A percentile compares a stretch with the other conserved stretches of the same genome.
Conservation (phyloP, 2,329 filamentous ascomycete species). For the Botryotinia globosa region DNA sequence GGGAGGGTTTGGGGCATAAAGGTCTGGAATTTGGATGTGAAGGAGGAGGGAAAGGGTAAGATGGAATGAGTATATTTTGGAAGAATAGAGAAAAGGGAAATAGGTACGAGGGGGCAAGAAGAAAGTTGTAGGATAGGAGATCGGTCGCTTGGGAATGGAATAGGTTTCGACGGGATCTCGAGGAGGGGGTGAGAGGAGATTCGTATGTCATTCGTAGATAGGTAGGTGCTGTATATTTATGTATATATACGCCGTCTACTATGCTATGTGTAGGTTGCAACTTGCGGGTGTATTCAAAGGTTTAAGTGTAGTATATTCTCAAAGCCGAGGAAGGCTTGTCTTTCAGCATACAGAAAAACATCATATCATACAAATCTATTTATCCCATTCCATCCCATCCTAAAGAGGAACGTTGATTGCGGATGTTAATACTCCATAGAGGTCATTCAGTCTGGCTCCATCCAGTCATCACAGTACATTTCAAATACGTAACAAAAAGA, state of each 20-base stretch:
- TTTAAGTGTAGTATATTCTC: neutral
- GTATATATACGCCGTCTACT: neutral
- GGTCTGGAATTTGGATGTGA: neutral
- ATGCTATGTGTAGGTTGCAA: neutral
- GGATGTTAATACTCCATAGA: neutral
- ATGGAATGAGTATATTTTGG: neutral
- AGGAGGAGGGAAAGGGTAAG: neutral
- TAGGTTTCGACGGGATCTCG: neutral
- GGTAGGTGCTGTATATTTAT: neutral
- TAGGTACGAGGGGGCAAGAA: neutral
- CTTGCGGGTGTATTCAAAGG: neutral
- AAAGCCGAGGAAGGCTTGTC: neutral
- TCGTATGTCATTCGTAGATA: neutral
- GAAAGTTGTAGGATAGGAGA: neutral
- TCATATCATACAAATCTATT: neutral
- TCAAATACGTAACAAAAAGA: too few relatives aligned
- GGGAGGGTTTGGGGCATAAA: neutral
- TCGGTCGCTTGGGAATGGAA: neutral
- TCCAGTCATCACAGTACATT: neutral
- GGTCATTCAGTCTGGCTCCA: neutral
- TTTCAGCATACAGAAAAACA: neutral
- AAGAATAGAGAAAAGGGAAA: neutral
- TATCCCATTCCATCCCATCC: neutral
- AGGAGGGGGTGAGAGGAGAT: neutral
- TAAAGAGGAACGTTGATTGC: neutral